phyloP scores from a whole-genome alignment of 495 filamentous ascomycete genomes.

The Neurospora hispaniola region DNA sequence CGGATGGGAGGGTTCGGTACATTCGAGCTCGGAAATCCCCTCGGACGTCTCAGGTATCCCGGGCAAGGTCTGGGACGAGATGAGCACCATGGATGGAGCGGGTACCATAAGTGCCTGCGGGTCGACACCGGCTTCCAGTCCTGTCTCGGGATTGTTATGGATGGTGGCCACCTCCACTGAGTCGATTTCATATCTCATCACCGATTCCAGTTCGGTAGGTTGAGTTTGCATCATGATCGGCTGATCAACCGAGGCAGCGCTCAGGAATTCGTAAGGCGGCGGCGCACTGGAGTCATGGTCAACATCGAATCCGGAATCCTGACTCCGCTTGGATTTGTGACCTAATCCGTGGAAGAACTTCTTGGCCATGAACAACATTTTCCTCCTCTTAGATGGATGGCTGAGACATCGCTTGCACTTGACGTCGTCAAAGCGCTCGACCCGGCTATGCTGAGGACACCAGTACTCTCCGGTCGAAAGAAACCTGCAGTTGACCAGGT shows the following conservation, averaged over 20 bases:
- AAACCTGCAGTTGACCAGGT: slow-evolving; percentile 29
- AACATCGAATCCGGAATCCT: slow-evolving; percentile 4
- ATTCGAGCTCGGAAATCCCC: slow-evolving; percentile 21
- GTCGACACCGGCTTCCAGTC: slow-evolving; percentile 14
- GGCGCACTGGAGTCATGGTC: slow-evolving; percentile 17
- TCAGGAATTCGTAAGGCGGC: slow-evolving; percentile 35
- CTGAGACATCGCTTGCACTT: slow-evolving; percentile 36
- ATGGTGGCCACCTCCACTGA: slow-evolving; percentile 23
- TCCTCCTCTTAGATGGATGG: slow-evolving; percentile 35
- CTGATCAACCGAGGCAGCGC: slow-evolving; percentile 6
- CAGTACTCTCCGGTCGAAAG: slow-evolving; percentile 35
- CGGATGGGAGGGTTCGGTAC: slow-evolving; percentile 7
- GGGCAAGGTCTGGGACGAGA: not conserved
- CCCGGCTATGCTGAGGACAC: slow-evolving; percentile 37
- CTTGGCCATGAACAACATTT: slow-evolving; percentile 37
- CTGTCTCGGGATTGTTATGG: slow-evolving; percentile 1
- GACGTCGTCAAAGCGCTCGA: slow-evolving; percentile 37
- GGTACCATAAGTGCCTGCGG: slow-evolving; percentile 17
- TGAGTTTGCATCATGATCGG: not conserved
- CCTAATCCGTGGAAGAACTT: slow-evolving; percentile 38
- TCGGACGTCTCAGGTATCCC: not conserved
- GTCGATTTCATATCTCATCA: slow-evolving; percentile 35
- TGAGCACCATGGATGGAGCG: slow-evolving; percentile 6
- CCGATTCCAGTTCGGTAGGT: slow-evolving; percentile 28
- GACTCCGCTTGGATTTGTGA: slow-evolving; percentile 27